Conservation (phyloP, 352 stramenopile genomes). For the Phytophthora megakarya region DNA sequence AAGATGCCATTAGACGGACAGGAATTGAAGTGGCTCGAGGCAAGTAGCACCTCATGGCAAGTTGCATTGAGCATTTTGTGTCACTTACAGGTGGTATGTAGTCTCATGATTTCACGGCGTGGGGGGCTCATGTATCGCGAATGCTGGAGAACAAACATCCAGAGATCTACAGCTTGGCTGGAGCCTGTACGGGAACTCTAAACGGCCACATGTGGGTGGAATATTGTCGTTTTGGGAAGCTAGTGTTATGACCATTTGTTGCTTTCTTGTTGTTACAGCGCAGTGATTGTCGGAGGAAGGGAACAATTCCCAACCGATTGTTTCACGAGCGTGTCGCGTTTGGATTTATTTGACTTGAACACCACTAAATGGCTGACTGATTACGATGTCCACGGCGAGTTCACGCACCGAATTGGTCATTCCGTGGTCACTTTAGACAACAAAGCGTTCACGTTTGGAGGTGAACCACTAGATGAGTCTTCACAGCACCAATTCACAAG, state of each 20-base stretch:
- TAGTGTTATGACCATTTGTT: neutral
- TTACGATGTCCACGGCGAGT: conserved; percentile 60
- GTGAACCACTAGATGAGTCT: conserved; percentile 38
- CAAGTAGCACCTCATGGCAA: neutral
- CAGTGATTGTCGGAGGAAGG: conserved; percentile 60
- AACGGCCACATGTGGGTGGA: conserved; percentile 59
- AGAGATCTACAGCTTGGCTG: conserved; percentile 30
- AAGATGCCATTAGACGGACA: conserved; percentile 20
- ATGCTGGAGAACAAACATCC: conserved; percentile 25
- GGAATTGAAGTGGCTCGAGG: conserved; percentile 36
- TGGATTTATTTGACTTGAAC: conserved; percentile 68
- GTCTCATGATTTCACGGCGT: conserved; percentile 49
- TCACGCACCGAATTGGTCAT: conserved; percentile 62
- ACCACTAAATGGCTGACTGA: conserved; percentile 53
- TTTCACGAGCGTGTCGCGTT: conserved; percentile 33
- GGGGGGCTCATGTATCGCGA: conserved; percentile 47
- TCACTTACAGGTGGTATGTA: conserved; percentile 19
- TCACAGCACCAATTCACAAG: conserved; percentile 21
- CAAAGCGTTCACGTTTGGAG: conserved; percentile 61
- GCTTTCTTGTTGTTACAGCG: conserved; percentile 31
- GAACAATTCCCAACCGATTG: conserved; percentile 36
- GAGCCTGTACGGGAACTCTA: conserved; percentile 33
- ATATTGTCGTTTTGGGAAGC: neutral
- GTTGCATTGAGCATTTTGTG: neutral
- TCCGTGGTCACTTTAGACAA: conserved; percentile 46